Evolutionary conservation across 2,329 filamentous ascomycete genomes (phyloP), one percentile per base, ranked within the genome.

Genomic region (Claviceps sp.): DNA sequence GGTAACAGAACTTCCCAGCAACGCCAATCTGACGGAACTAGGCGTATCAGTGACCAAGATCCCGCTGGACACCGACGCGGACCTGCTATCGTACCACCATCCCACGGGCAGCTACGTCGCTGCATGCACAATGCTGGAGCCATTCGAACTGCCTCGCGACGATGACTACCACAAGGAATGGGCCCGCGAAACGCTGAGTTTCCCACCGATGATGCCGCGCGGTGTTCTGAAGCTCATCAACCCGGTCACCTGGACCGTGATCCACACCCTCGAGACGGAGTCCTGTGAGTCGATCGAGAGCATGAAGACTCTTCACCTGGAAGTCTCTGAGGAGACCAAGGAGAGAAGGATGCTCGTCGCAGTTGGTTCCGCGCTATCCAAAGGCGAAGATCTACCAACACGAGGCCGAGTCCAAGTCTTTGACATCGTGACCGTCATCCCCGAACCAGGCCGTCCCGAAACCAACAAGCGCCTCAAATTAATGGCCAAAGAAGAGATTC

Each of bases 361-460:
- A 0, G 84, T 96, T 1, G 93, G 91, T 14, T 95, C 91, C 0
- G 85, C 89, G 1, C 78, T 93, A 26, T 78, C 84, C n/a, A 85
- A 85, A 54, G 93, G 93, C 42, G 93, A 98, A 68, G 93, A 97
- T 62, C 79, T 95, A 52, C 84, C 90, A 1, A 85, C 89, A 0
- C 82, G 87, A 46, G 93, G 93, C 2, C 80, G 85, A 42, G 79
- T 98, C 41, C 89, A 93, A 60, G 87, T 97, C 47, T 95, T 93
- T 62, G 90, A 96, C 62, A 79, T 98, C 34, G 89, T 95, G 53
- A 80, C 84, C 37, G 93, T 98, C 36, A 91, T 96, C 1, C 91
- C 93, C 0, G 84, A 96, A 56, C 89, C 89, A 0, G 87, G 82
- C 18, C 79, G 79, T 7, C 88, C 89, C 0, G 90, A 96, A 65